Base-by-base conservation (phyloP, 2,329 filamentous ascomycete genomes). In the Talaromyces sp. region DNA sequence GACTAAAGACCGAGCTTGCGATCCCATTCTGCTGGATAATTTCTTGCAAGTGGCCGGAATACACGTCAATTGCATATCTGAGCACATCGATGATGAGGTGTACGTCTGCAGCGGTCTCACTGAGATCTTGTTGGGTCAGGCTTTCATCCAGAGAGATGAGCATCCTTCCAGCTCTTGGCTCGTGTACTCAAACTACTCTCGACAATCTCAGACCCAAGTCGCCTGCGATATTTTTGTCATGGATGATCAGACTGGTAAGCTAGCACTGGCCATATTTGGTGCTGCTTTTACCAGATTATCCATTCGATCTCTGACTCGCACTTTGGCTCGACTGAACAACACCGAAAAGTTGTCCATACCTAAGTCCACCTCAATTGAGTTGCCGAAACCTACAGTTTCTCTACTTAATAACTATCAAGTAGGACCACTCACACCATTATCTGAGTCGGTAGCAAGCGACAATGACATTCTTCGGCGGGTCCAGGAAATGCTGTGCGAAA, bases 21-120 rank as follows among this genome's bases (percentile, higher is more conserved):
- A 59, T 11, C 56, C 56, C 11, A 43, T 59, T n/a, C 8, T 25
- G 3, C 4, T 59, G 3, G 56, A 59, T 17, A 59, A 59, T 33
- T 59, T 59, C 41, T 37, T 59, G 6, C 56, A 59, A n/a, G 56
- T 59, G 17, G 56, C 56, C 3, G 56, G 56, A 17, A 31, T 59
- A 5, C 56, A 59, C 56, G 56, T 59, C 1, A 59, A 59, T 19
- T 59, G 56, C 37, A 22, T 59, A 2, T 5, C 22, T 7, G 56
- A 59, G 19, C 10, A n/a, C 17, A 27, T 15, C 3, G 37, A 45
- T n/a, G 25, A 45, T 22, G 37, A 59, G n/a, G 56, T 59, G 0
- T 59, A 31, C 10, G 17, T 59, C 4, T 59, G 56, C n/a, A 59
- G 17, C 5, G 17, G 25, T 10, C 3, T 54, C 9, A 13, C 25